phyloP scores from a whole-genome alignment of 306 rosid species.

The Macrotyloma uniflorum region DNA sequence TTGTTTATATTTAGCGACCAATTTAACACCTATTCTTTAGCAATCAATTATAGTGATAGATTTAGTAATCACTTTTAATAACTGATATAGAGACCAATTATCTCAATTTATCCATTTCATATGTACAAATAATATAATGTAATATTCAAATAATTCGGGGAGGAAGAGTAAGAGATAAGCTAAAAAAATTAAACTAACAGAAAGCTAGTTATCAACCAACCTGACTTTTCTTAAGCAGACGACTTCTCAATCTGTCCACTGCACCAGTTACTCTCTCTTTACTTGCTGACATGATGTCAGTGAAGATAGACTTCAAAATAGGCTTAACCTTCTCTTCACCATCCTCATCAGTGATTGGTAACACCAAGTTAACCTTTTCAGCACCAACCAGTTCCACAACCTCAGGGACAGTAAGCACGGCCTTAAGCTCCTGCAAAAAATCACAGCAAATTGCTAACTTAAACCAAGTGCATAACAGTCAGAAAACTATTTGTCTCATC shows the following conservation, averaged over 20 bases:
- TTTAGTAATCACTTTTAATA: not conserved
- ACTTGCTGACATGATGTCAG: constrained; percentile 65
- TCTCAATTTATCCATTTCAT: not conserved
- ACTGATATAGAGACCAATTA: not conserved
- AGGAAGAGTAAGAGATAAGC: not conserved
- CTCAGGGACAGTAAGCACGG: constrained; percentile 69
- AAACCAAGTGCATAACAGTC: not conserved
- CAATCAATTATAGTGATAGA: too few relatives aligned
- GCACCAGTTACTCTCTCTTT: constrained; percentile 44
- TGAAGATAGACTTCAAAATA: constrained; percentile 53
- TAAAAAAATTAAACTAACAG: not conserved
- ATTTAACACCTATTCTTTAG: too few relatives aligned
- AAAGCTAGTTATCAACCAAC: constrained; percentile 35
- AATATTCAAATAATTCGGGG: not conserved
- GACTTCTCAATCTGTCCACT: constrained; percentile 52
- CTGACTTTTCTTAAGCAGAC: constrained; percentile 61
- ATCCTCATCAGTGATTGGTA: constrained; percentile 43
- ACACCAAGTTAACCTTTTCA: constrained; percentile 49
- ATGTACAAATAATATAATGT: not conserved
- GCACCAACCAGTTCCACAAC: constrained; percentile 59
- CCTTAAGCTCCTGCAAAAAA: constrained; percentile 66
- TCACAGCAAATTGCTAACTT: constrained; percentile 1
- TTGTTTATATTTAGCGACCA: too few relatives aligned
- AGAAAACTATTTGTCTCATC: not conserved
- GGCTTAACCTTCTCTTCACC: constrained; percentile 54